Evolutionary conservation across 345 rosid genomes (phyloP), one percentile per base, ranked within the genome.

Genomic region (Firmiana major): DNA sequence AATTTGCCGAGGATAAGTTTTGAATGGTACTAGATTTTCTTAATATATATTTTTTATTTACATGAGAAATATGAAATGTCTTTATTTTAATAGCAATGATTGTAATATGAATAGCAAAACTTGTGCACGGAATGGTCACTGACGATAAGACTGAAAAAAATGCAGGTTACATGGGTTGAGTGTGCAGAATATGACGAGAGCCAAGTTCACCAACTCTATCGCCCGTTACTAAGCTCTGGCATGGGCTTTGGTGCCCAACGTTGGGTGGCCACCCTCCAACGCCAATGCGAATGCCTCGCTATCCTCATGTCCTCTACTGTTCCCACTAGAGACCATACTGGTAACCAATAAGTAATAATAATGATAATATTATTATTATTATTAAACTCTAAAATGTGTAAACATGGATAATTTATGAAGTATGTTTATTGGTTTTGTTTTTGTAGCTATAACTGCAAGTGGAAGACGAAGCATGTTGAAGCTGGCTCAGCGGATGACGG

Each of bases 81-180:
- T 21, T 73, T 58, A n/a, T 38, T 57, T n/a, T n/a, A n/a, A 12
- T 54, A 73, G 9, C 67, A 40, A 57, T 40, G 55, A 74, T 22
- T 74, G 40, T 38, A 1, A 31, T 4, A 13, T 1, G 13, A 17
- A 13, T 74, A 22, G 55, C 17, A 34, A 74, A 58, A 59, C 22
- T 40, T 40, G 12, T 43, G 75, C 63, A 36, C 34, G 31, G 63
- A 36, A 49, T 55, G 12, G 71, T 10, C 8, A 15, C 59, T 31
- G 28, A 51, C 16, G 43, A 49, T 71, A 53, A 22, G 59, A 21
- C 5, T n/a, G 40, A 26, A 34, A 15, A 15, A 36, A 63, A 26
- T 15, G 81, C 80, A 97, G 99, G 98, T 97, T 55, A 94, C 96
- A 7, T 97, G 99, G 99, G 92, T 94, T n/a, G 99, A 97, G 77